These are phyloP conservation scores for Xeromyces bisporus DNA, from an alignment of 495 filamentous ascomycete genomes.

Conservation along the genomic window DNA sequence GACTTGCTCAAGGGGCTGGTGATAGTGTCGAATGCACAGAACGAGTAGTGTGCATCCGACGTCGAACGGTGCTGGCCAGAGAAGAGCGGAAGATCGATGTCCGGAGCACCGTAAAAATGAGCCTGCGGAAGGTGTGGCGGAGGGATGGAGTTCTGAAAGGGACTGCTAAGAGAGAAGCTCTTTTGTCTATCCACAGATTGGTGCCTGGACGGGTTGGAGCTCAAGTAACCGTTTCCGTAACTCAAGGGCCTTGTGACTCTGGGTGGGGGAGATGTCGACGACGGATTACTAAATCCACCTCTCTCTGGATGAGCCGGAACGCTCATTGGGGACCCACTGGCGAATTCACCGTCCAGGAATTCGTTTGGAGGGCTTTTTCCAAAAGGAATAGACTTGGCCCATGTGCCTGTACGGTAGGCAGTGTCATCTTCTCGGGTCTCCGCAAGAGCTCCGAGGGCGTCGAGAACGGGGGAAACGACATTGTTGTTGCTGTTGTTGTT, in stretches of 20 bases:
- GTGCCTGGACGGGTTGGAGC: conserved; percentile 21
- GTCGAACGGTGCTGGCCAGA: conserved; percentile 9
- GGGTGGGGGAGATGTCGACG: conserved; percentile 31
- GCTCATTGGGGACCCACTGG: conserved; percentile 27
- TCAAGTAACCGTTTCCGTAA: conserved; percentile 26
- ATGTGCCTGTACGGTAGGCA: conserved; percentile 25
- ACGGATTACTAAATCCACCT: conserved; percentile 32
- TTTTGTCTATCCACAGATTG: conserved; percentile 25
- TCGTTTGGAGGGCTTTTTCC: conserved; percentile 33
- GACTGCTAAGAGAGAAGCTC: conserved; percentile 28
- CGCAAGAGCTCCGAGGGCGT: conserved; percentile 21
- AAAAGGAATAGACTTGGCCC: conserved; percentile 32
- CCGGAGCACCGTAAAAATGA: conserved; percentile 45
- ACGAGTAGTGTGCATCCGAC: conserved; percentile 49
- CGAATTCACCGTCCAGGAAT: conserved; percentile 24
- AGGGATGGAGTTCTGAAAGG: conserved; percentile 38
- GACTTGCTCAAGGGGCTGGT: conserved; percentile 29
- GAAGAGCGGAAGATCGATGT: conserved; percentile 29
- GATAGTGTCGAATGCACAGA: conserved; percentile 64
- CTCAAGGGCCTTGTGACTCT: conserved; percentile 26
- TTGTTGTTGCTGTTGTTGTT: no score
- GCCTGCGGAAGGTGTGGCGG: conserved; percentile 68
- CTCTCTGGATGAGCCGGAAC: conserved; percentile 23
- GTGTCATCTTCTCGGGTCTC: conserved; percentile 20
- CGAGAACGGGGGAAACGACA: conserved; percentile 27